Percentiles rank a stretch among this genome's conserved stretches.
Evolutionary conservation across 768 basidiomycete species (phyloP).

Genomic region (Russula dissimulans): DNA sequence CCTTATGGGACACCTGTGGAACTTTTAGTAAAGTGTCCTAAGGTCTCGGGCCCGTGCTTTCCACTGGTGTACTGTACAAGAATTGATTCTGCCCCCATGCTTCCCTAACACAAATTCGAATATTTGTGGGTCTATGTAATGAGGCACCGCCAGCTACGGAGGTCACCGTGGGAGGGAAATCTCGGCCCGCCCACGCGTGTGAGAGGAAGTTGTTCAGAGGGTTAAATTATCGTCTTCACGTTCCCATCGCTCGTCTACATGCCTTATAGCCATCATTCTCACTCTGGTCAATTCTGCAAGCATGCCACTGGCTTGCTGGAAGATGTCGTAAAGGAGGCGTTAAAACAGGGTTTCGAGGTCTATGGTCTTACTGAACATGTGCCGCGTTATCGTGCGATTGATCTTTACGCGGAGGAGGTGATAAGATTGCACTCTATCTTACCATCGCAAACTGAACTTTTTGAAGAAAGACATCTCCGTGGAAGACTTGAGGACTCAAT

Average conservation of each 20-base stretch:
- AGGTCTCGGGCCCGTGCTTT: background rate
- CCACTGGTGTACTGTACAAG: too few species aligned
- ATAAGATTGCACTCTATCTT: conserved; percentile 17
- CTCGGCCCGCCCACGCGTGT: background rate
- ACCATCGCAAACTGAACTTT: background rate
- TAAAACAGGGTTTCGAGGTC: conserved; percentile 63
- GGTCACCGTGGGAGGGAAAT: background rate
- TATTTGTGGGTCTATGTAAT: background rate
- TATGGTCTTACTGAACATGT: conserved; percentile 92
- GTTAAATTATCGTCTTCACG: too few species aligned
- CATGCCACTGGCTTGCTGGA: conserved; percentile 79
- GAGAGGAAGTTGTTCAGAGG: too few species aligned
- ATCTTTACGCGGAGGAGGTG: conserved; percentile 97
- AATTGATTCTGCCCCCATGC: background rate
- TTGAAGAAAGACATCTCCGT: conserved; percentile 48
- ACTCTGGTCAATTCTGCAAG: conserved; percentile 90
- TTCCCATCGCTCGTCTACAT: conserved; percentile 24
- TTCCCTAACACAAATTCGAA: background rate
- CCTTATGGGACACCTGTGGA: background rate
- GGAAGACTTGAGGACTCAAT: conserved; percentile 49
- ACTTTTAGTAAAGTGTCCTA: background rate
- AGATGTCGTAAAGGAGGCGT: conserved; percentile 73
- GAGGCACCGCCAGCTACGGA: too few species aligned
- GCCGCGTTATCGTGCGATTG: conserved; percentile 70
- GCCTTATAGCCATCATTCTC: conserved; percentile 80